A percentile compares a stretch with the other conserved stretches of the same genome.
Conservation (phyloP, 345 rosid genomes). For the Gossypium raimondii region DNA sequence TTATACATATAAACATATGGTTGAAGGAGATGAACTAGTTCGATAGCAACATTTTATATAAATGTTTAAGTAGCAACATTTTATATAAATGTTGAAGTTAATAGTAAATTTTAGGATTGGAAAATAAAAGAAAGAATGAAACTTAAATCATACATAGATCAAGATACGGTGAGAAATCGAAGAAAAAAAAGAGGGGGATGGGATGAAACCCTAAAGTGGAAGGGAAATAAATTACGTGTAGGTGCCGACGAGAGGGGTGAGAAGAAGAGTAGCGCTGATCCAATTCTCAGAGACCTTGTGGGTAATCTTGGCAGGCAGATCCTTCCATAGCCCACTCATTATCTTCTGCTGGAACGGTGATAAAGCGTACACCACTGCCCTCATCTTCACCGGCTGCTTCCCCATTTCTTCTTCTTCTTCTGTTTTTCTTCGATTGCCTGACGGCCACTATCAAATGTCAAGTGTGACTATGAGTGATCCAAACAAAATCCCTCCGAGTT, state of each 20-base stretch:
- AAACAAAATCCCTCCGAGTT: neutral
- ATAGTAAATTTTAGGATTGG: too few relatives aligned
- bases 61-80: too few relatives aligned
- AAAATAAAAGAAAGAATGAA: neutral
- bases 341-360: slow-evolving; percentile 70
- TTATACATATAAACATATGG: too few relatives aligned
- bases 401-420: slow-evolving; percentile 31
- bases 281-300: slow-evolving; percentile 75
- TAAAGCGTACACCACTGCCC: slow-evolving; percentile 57
- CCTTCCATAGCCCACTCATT: slow-evolving; percentile 58
- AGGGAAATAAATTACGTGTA: slow-evolving; percentile 26
- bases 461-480: neutral
- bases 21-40: neutral
- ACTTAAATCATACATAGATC: neutral
- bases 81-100: too few relatives aligned
- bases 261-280: slow-evolving; percentile 53
- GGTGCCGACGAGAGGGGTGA: slow-evolving; percentile 48
- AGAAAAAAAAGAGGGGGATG: neutral
- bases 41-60: too few relatives aligned
- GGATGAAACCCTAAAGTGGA: neutral
- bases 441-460: neutral
- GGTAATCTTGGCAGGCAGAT: slow-evolving; percentile 46
- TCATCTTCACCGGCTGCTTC: slow-evolving; percentile 59
- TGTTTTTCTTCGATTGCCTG: neutral
- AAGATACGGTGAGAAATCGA: neutral